These are phyloP conservation scores for Thraustotheca clavata DNA, from an alignment of 352 stramenopile genomes.

Conservation along the genomic window DNA sequence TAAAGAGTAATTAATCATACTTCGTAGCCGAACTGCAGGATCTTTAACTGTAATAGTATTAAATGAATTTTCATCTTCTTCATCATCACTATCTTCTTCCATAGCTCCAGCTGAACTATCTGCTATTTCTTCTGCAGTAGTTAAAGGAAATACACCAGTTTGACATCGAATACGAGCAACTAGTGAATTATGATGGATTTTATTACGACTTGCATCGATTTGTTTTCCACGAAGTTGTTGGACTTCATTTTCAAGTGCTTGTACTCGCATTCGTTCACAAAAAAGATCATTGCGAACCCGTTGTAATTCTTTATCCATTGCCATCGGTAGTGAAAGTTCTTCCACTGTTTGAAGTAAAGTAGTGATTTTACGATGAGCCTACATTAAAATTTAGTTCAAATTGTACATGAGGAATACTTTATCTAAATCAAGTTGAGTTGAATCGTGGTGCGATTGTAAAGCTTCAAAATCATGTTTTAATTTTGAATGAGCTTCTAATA, in stretches of 20 bases:
- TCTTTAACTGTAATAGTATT: neutral
- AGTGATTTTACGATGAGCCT: neutral
- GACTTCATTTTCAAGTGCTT: slow-evolving; percentile 7
- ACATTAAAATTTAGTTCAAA: too few relatives aligned
- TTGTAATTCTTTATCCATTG: neutral
- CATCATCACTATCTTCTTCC: neutral
- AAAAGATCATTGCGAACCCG: neutral
- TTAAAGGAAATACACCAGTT: neutral
- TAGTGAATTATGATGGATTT: neutral
- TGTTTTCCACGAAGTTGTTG: slow-evolving; percentile 6
- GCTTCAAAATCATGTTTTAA: neutral
- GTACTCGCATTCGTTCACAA: slow-evolving; percentile 5
- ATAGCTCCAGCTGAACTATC: neutral
- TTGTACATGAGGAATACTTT: too few relatives aligned
- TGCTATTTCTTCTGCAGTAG: neutral
- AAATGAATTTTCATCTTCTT: neutral
- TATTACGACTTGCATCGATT: neutral
- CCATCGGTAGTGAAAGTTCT: neutral
- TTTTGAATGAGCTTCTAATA: neutral
- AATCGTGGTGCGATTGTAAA: neutral
- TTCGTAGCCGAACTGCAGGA: neutral
- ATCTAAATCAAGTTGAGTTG: neutral
- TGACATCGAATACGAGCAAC: neutral
- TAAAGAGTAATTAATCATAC: neutral
- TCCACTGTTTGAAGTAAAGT: neutral